Percentiles rank a stretch among this genome's conserved stretches.
Evolutionary conservation across 805 yeast genomes (phyloP).

Genomic region (Nakazawaea anatomiae): DNA sequence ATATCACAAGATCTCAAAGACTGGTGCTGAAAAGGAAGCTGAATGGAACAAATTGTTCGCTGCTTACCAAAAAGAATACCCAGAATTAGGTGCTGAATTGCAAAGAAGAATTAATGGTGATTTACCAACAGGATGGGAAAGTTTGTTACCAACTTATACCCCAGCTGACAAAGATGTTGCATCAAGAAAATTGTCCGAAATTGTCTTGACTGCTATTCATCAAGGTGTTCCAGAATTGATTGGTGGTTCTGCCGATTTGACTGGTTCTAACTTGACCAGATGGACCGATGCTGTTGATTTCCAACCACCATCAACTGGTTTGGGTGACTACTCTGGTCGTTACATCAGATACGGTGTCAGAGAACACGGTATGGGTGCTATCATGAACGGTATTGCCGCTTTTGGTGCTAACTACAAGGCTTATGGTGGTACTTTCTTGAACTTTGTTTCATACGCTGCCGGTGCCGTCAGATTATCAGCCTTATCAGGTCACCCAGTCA

Average conservation of each 20-base stretch:
- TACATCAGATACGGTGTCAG: slow-evolving; percentile 97
- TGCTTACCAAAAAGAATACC: slow-evolving; percentile 62
- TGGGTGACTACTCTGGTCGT: slow-evolving; percentile 88
- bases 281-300: slow-evolving; percentile 79
- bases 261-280: slow-evolving; percentile 94
- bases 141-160: slow-evolving; percentile 71
- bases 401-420: slow-evolving; percentile 81
- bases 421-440: slow-evolving; percentile 96
- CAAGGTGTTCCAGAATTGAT: slow-evolving; percentile 76
- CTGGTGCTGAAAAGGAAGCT: slow-evolving; percentile 62
- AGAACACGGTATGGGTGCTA: slow-evolving; percentile 99
- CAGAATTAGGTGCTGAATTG: slow-evolving; percentile 73
- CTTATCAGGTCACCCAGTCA: slow-evolving; percentile 74
- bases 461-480: slow-evolving; percentile 87
- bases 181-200: slow-evolving; percentile 90
- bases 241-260: slow-evolving; percentile 98
- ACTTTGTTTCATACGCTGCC: slow-evolving; percentile 79
- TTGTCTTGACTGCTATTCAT: slow-evolving; percentile 57
- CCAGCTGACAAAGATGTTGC: slow-evolving; percentile 81
- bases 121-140: slow-evolving; percentile 81
- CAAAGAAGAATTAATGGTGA: slow-evolving; percentile 70
- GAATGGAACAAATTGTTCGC: slow-evolving; percentile 69
- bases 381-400: slow-evolving; percentile 95
- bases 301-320: slow-evolving; percentile 77
- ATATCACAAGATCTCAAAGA: slow-evolving; percentile 50